Evolutionary conservation across 2,329 filamentous ascomycete species (phyloP), one percentile per base, ranked within the genome.

Genomic region (Cladophialophora yegresii): DNA sequence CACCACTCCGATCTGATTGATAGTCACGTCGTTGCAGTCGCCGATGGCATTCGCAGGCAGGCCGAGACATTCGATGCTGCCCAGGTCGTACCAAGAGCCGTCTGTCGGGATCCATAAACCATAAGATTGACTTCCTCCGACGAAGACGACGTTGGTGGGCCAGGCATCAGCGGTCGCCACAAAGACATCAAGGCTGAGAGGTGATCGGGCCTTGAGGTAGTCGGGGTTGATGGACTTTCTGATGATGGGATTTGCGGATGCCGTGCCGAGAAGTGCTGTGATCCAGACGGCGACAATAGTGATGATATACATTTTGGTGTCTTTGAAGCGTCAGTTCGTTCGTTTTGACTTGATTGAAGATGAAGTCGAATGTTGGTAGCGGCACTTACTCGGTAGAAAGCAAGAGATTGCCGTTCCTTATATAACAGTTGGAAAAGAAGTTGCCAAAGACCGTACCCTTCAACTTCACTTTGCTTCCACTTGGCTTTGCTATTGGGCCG

Each of bases 91-190:
- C 53, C 63, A 65, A 28, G 54, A 58, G 26, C 69, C 67, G 45
- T 69, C 64, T 6, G 58, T 50, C 7, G 69, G 69, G 49, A 71
- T 62, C 69, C 69, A 71, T 51, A 66, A 36, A 49, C 69, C 69
- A 55, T 68, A 71, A 28, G 64, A 67, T 45, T 70, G 65, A 56
- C 69, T 60, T 23, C 67, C 70, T 50, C 69, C 68, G 28, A 65
- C 45, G 59, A 71, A 66, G 47, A 71, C 56, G 13, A 70, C 66
- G 40, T 71, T 70, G 62, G 69, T 69, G 4, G 70, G 62, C 66
- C 69, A 71, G 55, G 66, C 67, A 26, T 50, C 61, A 4, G 63
- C 54, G 43, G 63, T 63, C 20, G 26, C 57, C 23, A 22, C 47
- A 20, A 50, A 26, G 47, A 30, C 57, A n/a, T 40, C 28, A 26